Conservation (phyloP, 768 basidiomycete genomes). For the Fomitopsis serialis region DNA sequence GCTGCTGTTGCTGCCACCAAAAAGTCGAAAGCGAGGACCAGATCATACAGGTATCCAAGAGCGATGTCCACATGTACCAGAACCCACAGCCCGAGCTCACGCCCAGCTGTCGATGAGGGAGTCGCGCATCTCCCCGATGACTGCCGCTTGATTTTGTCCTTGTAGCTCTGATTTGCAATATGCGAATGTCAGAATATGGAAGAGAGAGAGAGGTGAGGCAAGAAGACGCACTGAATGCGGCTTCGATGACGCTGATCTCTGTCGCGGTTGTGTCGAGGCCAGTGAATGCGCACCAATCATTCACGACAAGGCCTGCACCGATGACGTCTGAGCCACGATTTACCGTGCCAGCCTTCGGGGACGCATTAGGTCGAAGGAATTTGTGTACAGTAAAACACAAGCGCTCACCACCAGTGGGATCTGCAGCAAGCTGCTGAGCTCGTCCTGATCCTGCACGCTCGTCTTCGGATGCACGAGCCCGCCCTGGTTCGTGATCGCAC, state of each 20-base stretch:
- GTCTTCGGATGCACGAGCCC: slow-evolving; percentile 98
- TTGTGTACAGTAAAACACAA: no score
- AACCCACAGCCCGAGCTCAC: slow-evolving; percentile 27
- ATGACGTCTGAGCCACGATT: slow-evolving; percentile 98
- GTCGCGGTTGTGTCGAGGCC: slow-evolving; percentile 99
- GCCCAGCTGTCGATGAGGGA: slow-evolving; percentile 79
- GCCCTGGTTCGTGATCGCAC: slow-evolving; percentile 93
- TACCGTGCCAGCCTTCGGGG: slow-evolving; percentile 84
- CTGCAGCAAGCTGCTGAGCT: slow-evolving; percentile 89
- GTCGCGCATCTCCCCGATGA: slow-evolving; percentile 58
- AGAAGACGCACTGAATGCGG: slow-evolving; percentile 80
- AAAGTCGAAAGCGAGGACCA: background rate
- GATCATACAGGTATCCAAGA: background rate
- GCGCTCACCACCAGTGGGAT: slow-evolving; percentile 85
- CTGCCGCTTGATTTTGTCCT: slow-evolving; percentile 47
- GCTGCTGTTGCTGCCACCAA: background rate
- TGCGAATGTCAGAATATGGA: slow-evolving; percentile 3
- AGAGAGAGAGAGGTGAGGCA: slow-evolving; percentile 3
- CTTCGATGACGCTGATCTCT: slow-evolving; percentile 97
- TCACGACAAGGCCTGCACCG: slow-evolving; percentile 95
- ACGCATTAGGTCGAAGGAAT: no score
- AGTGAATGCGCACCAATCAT: slow-evolving; percentile 99
- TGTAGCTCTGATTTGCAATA: slow-evolving; percentile 52
- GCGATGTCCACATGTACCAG: background rate
- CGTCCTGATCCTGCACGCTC: slow-evolving; percentile 95